A percentile compares a stretch with the other conserved stretches of the same genome.
These are phyloP conservation scores for Plasmodium malariae DNA, from an alignment of 169 alveolate species.

Conservation along the genomic window DNA sequence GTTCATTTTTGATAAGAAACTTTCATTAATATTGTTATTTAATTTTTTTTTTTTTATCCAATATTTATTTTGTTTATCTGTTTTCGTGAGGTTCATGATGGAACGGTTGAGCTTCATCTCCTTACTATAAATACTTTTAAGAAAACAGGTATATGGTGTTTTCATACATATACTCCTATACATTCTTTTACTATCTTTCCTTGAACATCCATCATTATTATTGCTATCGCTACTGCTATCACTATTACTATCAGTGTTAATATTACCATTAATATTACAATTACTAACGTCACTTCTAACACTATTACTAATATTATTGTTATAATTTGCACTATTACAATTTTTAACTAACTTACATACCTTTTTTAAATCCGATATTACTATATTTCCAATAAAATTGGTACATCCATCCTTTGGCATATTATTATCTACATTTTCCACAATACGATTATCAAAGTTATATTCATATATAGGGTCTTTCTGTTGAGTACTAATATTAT, in stretches of 20 bases:
- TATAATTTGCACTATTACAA: background rate
- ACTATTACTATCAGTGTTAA: background rate
- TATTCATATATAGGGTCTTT: conserved; percentile 24
- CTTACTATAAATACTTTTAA: background rate
- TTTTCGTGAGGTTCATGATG: conserved; percentile 1
- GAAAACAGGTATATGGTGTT: background rate
- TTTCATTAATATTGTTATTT: conserved; percentile 12
- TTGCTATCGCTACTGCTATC: background rate
- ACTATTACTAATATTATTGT: too few relatives aligned
- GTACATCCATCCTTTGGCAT: background rate
- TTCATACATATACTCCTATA: background rate
- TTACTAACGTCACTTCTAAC: too few relatives aligned
- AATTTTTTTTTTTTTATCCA: conserved; percentile 23
- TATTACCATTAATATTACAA: too few relatives aligned
- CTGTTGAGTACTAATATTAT: background rate
- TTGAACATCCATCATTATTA: background rate
- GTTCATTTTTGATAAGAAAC: conserved; percentile 27
- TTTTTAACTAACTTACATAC: background rate
- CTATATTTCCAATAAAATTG: background rate
- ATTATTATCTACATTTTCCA: background rate
- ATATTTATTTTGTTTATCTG: conserved; percentile 1
- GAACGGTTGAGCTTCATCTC: background rate
- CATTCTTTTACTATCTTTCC: background rate
- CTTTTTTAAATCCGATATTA: background rate
- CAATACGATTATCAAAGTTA: background rate